These are phyloP conservation scores for Morella rubra DNA, from an alignment of 306 rosid genomes.

Conservation along the genomic window DNA sequence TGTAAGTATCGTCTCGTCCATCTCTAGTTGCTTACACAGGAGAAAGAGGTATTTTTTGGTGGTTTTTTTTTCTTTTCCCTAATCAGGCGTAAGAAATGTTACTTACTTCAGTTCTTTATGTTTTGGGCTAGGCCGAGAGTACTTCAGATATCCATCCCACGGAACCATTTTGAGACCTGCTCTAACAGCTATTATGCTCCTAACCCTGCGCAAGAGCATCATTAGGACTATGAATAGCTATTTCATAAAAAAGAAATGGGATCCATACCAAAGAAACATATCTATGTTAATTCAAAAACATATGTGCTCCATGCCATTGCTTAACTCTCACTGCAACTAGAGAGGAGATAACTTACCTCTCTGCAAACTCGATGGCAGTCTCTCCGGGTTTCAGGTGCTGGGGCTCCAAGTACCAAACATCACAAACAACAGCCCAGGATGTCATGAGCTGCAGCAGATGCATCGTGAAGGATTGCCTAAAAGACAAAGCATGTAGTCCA, in stretches of 20 bases:
- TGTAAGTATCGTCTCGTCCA: background rate
- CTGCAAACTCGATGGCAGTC: constrained; percentile 95
- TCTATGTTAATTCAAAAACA: background rate
- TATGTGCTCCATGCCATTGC: background rate
- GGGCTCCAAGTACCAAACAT: constrained; percentile 98
- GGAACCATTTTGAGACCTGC: constrained; percentile 97
- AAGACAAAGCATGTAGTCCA: constrained; percentile 17
- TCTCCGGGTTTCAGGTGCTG: constrained; percentile 82
- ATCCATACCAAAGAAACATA: constrained; percentile 3
- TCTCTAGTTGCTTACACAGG: background rate
- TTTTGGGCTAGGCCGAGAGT: constrained; percentile 94
- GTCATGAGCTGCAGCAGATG: constrained; percentile 98
- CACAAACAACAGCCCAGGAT: constrained; percentile 99
- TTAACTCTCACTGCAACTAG: constrained; percentile 4
- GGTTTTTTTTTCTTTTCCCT: too few relatives aligned
- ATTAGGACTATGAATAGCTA: background rate
- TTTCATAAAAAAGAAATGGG: background rate
- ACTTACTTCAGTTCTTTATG: constrained; percentile 77
- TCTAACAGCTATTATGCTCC: constrained; percentile 79
- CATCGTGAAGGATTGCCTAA: constrained; percentile 93
- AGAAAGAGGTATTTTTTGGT: background rate
- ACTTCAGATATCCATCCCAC: constrained; percentile 97
- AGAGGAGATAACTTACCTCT: constrained; percentile 54
- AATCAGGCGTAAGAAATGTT: too few relatives aligned
- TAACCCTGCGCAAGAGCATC: constrained; percentile 53